Percentiles rank a stretch among this genome's conserved stretches.
Evolutionary conservation across 2,329 filamentous ascomycete genomes (phyloP).

Genomic region (Fusarium sp.): DNA sequence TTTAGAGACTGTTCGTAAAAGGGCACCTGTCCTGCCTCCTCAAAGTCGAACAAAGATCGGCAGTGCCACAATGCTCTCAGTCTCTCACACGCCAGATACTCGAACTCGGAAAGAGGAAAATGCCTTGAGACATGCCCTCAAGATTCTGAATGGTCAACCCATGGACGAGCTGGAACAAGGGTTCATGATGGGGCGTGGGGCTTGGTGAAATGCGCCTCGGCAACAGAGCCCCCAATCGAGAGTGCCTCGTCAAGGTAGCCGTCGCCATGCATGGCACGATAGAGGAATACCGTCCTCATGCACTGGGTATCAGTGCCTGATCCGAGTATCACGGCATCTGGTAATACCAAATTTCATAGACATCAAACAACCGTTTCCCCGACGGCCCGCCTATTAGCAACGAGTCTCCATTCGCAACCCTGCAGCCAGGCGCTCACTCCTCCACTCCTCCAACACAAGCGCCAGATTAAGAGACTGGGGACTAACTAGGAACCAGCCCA

Average conservation of each 20-base stretch:
- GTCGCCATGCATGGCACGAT: slow-evolving; percentile 3
- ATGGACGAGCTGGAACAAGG: slow-evolving; percentile 38
- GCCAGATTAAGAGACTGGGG: slow-evolving; percentile 28
- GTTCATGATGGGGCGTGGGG: slow-evolving; percentile 36
- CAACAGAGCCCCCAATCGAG: slow-evolving; percentile 39
- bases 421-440: slow-evolving; percentile 12
- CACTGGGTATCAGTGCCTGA: background rate
- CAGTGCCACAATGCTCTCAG: slow-evolving; percentile 27
- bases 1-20: background rate
- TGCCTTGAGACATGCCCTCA: slow-evolving; percentile 31
- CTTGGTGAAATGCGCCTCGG: slow-evolving; percentile 44
- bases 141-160: slow-evolving; percentile 35
- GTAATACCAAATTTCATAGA: background rate
- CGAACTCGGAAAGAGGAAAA: slow-evolving; percentile 33
- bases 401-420: slow-evolving; percentile 3
- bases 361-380: slow-evolving; percentile 30
- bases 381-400: slow-evolving; percentile 7
- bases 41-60: slow-evolving; percentile 21
- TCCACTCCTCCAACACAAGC: slow-evolving; percentile 36
- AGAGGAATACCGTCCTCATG: slow-evolving; percentile 21
- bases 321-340: slow-evolving; percentile 19
- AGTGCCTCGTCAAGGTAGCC: slow-evolving; percentile 39
- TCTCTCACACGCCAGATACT: slow-evolving; percentile 10
- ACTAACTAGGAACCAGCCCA: slow-evolving; percentile 10
- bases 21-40: slow-evolving; percentile 17